Evolutionary conservation across 139 green algal genomes (phyloP).

Genomic region (Chlamydomonas incerta): DNA sequence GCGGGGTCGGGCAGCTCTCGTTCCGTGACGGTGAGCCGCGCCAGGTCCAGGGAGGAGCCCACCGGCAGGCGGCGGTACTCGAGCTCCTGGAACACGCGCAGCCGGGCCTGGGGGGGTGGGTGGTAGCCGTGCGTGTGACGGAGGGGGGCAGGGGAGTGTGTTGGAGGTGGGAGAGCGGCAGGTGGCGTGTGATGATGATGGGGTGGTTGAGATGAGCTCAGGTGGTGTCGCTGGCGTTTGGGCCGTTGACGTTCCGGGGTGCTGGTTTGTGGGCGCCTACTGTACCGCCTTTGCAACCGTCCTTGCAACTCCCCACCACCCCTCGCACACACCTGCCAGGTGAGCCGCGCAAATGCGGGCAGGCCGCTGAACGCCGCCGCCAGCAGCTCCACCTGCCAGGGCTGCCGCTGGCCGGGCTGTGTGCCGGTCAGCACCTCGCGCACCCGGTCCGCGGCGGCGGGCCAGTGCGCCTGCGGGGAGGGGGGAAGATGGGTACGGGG

Average conservation of each 20-base stretch:
- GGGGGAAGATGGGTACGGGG: no score
- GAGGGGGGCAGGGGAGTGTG: no score
- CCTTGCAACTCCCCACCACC: no score
- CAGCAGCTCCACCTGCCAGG: constrained; percentile 53
- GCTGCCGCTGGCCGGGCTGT: constrained; percentile 21
- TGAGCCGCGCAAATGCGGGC: constrained; percentile 26
- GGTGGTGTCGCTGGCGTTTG: no score
- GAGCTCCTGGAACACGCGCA: constrained; percentile 39
- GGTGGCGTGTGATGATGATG: no score
- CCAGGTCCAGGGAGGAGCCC: background rate
- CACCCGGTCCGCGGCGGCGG: constrained; percentile 15
- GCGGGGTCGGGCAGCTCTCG: background rate
- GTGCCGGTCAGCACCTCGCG: background rate
- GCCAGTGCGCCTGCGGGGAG: background rate
- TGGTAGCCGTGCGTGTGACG: no score
- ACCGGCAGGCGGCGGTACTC: constrained; percentile 26
- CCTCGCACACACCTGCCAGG: constrained; percentile 51
- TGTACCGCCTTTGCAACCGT: no score
- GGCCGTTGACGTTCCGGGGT: no score
- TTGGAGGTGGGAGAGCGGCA: no score
- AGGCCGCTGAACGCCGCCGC: constrained; percentile 38
- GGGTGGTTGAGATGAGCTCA: no score
- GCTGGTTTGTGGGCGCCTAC: no score
- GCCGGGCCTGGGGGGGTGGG: constrained; percentile 21
- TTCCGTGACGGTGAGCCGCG: background rate